Conservation (phyloP, 257 asterid genomes). For the Rehmannia glutinosa region DNA sequence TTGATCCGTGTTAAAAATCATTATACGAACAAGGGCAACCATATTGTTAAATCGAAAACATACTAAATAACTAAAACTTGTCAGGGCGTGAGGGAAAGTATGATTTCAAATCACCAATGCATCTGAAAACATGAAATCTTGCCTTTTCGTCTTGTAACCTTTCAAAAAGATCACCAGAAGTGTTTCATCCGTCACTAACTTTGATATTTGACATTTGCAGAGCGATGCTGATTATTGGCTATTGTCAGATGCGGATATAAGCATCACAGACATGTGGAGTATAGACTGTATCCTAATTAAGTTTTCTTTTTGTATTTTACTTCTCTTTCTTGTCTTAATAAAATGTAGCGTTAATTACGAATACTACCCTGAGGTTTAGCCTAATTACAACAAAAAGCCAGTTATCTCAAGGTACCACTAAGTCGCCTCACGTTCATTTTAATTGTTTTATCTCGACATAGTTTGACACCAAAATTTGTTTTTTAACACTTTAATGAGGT, state of each 20-base stretch:
- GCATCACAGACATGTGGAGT: constrained; percentile 77
- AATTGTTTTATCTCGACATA: no score
- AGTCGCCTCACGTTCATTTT: no score
- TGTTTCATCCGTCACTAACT: not conserved
- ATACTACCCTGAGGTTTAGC: not conserved
- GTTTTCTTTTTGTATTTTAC: not conserved
- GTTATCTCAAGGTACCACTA: no score
- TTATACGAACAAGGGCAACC: no score
- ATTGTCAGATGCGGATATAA: constrained; percentile 51
- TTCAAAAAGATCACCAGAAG: not conserved
- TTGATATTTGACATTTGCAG: constrained; percentile 36
- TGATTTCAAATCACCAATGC: no score
- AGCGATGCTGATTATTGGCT: constrained; percentile 71
- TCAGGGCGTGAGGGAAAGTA: not conserved
- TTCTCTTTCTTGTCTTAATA: not conserved
- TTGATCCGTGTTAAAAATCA: not conserved
- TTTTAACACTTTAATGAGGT: no score
- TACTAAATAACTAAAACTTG: not conserved
- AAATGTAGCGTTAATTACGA: no score
- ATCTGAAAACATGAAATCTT: not conserved
- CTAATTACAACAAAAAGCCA: no score
- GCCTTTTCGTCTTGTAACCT: not conserved
- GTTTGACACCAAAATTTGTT: no score
- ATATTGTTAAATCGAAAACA: no score
- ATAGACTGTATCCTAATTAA: constrained; percentile 58